Percentiles rank a stretch among this genome's conserved stretches.
Evolutionary conservation across 495 filamentous ascomycete genomes (phyloP).

Genomic region (Paragyromitra xinjiangensis): DNA sequence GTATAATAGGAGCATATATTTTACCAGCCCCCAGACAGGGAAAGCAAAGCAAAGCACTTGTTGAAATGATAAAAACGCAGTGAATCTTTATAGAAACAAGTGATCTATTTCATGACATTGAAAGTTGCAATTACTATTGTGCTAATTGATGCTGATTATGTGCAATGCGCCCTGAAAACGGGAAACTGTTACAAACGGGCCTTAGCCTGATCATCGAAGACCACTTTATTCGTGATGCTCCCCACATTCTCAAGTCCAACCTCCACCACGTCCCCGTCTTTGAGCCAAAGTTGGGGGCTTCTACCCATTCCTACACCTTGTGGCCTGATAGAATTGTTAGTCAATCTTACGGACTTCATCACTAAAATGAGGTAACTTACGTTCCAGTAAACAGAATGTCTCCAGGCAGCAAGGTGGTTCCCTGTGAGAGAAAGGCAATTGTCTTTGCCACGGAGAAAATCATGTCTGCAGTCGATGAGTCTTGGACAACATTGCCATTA

Average conservation of each 20-base stretch:
- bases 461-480: constrained; percentile 79
- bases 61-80: not conserved
- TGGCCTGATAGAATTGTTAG: constrained; percentile 62
- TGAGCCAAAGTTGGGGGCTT: constrained; percentile 77
- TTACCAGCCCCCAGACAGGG: not conserved
- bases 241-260: constrained; percentile 77
- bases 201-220: constrained; percentile 66
- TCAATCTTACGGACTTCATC: not conserved
- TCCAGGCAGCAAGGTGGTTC: constrained; percentile 79
- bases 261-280: constrained; percentile 81
- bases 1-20: not conserved
- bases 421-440: constrained; percentile 77
- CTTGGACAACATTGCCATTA: constrained; percentile 75
- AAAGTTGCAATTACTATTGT: not conserved
- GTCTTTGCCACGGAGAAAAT: constrained; percentile 80
- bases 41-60: not conserved
- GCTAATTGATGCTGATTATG: not conserved
- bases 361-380: constrained; percentile 62
- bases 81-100: not conserved
- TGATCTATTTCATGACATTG: not conserved
- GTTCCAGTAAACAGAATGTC: constrained; percentile 89
- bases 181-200: constrained; percentile 61
- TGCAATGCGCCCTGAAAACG: not conserved
- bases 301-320: constrained; percentile 82
- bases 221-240: constrained; percentile 75